phyloP scores from a whole-genome alignment of 1,284 basidiomycete species.

The Gymnopus androsaceus region DNA sequence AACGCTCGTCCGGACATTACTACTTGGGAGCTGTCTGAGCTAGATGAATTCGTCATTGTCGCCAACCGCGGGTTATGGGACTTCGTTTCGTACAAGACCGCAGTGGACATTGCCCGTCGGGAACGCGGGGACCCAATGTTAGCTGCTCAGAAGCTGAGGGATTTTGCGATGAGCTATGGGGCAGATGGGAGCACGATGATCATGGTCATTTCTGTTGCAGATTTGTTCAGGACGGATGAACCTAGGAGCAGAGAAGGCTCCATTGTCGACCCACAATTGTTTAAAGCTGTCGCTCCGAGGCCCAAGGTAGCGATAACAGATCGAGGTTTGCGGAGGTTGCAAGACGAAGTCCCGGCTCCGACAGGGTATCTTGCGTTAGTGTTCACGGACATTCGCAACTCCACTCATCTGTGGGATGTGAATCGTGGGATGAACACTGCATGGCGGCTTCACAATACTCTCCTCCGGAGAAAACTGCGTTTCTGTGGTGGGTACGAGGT shows the following conservation, averaged over 20 bases:
- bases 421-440: slow-evolving; percentile 96
- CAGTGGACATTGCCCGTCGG: slow-evolving; percentile 93
- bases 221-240: slow-evolving; percentile 63
- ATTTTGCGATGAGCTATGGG: slow-evolving; percentile 97
- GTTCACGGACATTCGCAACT: slow-evolving; percentile 98
- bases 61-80: slow-evolving; percentile 95
- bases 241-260: slow-evolving; percentile 46
- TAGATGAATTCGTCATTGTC: slow-evolving; percentile 96
- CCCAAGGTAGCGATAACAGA: slow-evolving; percentile 54
- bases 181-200: slow-evolving; percentile 96
- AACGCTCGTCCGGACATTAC: slow-evolving; percentile 86
- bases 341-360: slow-evolving; percentile 86
- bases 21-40: slow-evolving; percentile 73
- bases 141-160: slow-evolving; percentile 94
- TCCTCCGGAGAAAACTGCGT: slow-evolving; percentile 86
- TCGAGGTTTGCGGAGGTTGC: slow-evolving; percentile 60
- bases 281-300: slow-evolving; percentile 35
- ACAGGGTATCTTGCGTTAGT: slow-evolving; percentile 90
- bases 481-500: slow-evolving; percentile 98
- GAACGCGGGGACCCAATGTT: slow-evolving; percentile 91
- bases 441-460: slow-evolving; percentile 88
- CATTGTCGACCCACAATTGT: slow-evolving; percentile 42
- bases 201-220: slow-evolving; percentile 91
- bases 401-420: slow-evolving; percentile 95
- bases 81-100: slow-evolving; percentile 92